phyloP scores from a whole-genome alignment of 2,329 filamentous ascomycete genomes.

The Monosporascus sp. region DNA sequence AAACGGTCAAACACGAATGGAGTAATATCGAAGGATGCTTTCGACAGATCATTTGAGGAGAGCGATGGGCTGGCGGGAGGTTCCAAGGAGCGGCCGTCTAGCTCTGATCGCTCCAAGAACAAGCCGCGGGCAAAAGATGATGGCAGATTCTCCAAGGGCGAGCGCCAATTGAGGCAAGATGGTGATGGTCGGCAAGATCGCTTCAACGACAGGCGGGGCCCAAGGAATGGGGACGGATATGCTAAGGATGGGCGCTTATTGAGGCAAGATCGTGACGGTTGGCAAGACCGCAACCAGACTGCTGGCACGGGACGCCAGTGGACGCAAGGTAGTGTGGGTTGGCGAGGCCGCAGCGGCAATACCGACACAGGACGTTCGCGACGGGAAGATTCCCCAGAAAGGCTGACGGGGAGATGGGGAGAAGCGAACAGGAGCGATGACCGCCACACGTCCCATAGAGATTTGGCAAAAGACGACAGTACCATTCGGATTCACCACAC shows the following conservation, averaged over 20 bases:
- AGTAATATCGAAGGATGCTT: slow-evolving; percentile 4
- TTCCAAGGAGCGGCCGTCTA: background rate
- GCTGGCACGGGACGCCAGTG: too few relatives aligned
- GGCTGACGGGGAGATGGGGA: background rate
- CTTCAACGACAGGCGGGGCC: too few relatives aligned
- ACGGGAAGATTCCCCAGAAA: background rate
- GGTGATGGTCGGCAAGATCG: too few relatives aligned
- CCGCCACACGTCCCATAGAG: slow-evolving; percentile 5
- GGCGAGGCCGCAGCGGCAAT: too few relatives aligned
- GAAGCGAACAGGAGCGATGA: background rate
- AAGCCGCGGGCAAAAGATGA: background rate
- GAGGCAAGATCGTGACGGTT: too few relatives aligned
- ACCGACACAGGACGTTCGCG: too few relatives aligned
- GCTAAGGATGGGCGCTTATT: too few relatives aligned
- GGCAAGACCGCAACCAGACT: too few relatives aligned
- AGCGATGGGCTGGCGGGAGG: background rate
- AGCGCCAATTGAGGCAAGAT: background rate
- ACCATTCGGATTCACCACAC: slow-evolving; percentile 50
- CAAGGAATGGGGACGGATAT: too few relatives aligned
- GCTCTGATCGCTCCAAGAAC: background rate
- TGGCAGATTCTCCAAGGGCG: background rate
- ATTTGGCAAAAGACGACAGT: slow-evolving; percentile 16
- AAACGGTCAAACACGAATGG: slow-evolving; percentile 5
- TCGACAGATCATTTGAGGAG: background rate
- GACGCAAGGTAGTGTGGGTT: too few relatives aligned